Evolutionary conservation across 2,329 filamentous ascomycete species (phyloP), one percentile per base, ranked within the genome.

Genomic region (Rhexocercosporidium sp.): DNA sequence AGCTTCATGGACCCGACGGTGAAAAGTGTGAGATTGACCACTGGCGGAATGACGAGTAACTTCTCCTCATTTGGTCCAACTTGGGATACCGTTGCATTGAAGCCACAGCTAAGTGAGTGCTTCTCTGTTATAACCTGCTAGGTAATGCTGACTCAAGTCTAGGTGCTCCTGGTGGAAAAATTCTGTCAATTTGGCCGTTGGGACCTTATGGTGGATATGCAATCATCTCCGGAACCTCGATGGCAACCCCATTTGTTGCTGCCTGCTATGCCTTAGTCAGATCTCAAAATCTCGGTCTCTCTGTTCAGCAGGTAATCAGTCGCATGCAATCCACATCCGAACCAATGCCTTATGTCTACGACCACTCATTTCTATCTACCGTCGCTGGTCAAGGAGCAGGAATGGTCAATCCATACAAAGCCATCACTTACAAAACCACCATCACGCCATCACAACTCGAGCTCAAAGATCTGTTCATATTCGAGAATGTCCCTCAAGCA

Each of bases 191-290:
- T 0, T 80, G 75, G 68, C 78, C 78, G 0, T 64, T 80, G 4
- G 76, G 73, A 3, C 64, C 70, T 0, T 65, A 72, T 22, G 75
- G 74, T 1, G 76, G 75, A n/a, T 81, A 79, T 37, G 74, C 75
- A 2, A 77, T 80, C 34, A 71, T 80, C 25, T 76, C 75, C 2
- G 79, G 78, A 1, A 80, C 79, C 1, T 79, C 77, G 6, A 81
- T 81, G 79, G 75, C 78, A 0, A 77, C 77, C 0, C 79, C 79
- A 0, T 79, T 75, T 59, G 67, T 78, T 0, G 72, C 77, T 20
- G 78, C 73, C 7, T 76, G 72, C 5, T 79, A 77, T 39, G 79
- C 78, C 7, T 73, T 80, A 7, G 69, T 80, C 9, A 80, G 79
- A 62, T 78, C 74, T 1, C 73, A 74, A 34, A 73, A 73, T 51